phyloP scores from a whole-genome alignment of 371 early-diverging fungal genomes.

The Mucor lusitanicus region DNA sequence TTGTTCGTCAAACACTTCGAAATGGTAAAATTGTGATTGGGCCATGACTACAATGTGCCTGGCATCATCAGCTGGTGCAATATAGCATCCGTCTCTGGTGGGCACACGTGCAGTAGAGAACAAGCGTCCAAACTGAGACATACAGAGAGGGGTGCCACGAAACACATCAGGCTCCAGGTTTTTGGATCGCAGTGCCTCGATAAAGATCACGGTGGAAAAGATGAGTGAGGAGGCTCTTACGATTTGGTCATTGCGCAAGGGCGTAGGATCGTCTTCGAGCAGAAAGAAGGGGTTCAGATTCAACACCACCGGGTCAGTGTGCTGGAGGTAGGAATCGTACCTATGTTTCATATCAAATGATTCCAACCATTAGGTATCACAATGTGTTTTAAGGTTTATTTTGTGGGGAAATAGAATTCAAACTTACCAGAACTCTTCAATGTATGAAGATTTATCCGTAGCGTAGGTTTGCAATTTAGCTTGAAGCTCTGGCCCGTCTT shows the following conservation, averaged over 20 bases:
- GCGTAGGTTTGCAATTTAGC: conserved; percentile 69
- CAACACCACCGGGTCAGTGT: conserved; percentile 50
- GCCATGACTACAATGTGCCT: conserved; percentile 68
- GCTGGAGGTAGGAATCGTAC: conserved; percentile 54
- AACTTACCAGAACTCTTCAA: conserved; percentile 59
- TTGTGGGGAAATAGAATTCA: conserved; percentile 11
- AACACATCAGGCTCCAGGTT: conserved; percentile 66
- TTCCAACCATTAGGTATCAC: background rate
- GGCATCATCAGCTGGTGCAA: conserved; percentile 46
- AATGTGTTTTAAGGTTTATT: conserved; percentile 3
- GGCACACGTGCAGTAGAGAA: conserved; percentile 67
- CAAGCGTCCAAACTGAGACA: conserved; percentile 66
- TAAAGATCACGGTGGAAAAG: conserved; percentile 56
- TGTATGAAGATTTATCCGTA: conserved; percentile 54
- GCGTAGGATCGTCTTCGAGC: conserved; percentile 56
- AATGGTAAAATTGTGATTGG: conserved; percentile 67
- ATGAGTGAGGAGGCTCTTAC: conserved; percentile 53
- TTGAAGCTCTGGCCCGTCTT: conserved; percentile 78
- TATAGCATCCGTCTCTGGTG: conserved; percentile 54
- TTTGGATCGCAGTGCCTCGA: conserved; percentile 47
- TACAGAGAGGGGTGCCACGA: conserved; percentile 66
- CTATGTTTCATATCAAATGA: conserved; percentile 23
- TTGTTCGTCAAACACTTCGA: conserved; percentile 64
- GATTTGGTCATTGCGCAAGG: conserved; percentile 53
- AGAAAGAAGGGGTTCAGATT: conserved; percentile 58